These are phyloP conservation scores for Zostera marina DNA, from an alignment of 116 monocot species.

Conservation along the genomic window DNA sequence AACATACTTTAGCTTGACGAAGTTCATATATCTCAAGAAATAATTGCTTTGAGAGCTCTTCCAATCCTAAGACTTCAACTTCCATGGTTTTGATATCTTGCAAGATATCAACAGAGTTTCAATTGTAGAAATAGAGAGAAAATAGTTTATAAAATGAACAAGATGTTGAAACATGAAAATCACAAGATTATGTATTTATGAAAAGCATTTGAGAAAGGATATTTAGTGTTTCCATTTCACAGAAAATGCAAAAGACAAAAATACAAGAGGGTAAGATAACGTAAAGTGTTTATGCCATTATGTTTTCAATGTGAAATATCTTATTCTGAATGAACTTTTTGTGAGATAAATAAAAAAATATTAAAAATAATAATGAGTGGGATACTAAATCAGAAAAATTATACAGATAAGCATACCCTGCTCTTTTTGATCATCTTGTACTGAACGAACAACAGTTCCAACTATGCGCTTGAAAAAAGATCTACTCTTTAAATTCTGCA, in stretches of 20 bases:
- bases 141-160: too few species aligned
- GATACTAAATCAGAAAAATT: neutral
- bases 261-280: too few species aligned
- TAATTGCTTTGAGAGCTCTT: conserved; percentile 88
- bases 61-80: conserved; percentile 80
- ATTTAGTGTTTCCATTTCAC: too few species aligned
- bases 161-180: neutral
- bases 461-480: conserved; percentile 83
- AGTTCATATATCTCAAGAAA: conserved; percentile 97
- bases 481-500: conserved; percentile 81
- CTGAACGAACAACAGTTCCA: conserved; percentile 89
- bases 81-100: conserved; percentile 81
- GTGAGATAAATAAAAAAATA: neutral
- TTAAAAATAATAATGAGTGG: neutral
- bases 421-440: conserved; percentile 93
- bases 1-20: conserved; percentile 80
- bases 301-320: too few species aligned
- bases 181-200: neutral
- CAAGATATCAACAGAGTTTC: neutral
- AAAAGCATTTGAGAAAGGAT: too few species aligned
- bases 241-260: too few species aligned
- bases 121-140: neutral
- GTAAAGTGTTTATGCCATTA: too few species aligned
- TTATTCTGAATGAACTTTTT: too few species aligned
- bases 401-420: conserved; percentile 42